Evolutionary conservation across 139 green algal genomes (phyloP), one percentile per base, ranked within the genome.

Genomic region (Edaphochlamys debaryana): DNA sequence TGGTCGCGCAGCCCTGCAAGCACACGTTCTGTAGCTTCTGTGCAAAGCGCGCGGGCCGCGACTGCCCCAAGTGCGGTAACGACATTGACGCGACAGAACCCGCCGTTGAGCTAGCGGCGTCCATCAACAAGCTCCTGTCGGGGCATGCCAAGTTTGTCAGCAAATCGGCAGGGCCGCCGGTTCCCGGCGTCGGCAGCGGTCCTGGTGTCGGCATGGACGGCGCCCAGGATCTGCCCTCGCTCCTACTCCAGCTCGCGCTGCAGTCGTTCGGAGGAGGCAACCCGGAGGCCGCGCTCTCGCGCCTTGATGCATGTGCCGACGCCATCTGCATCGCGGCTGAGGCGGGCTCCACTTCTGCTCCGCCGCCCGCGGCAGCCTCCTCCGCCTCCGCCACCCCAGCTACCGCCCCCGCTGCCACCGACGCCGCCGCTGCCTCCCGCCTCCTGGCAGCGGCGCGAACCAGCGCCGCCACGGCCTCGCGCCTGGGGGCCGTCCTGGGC

Each of bases 51-150:
- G 19, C 56, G 25, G 74, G 74, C 60, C 81, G 71, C 48, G 81
- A 87, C 69, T 87, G 81, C 70, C 81, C 81, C 8, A 27, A 58
- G 2, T 87, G 81, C 62, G 81, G 70, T 13, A 71, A 70, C 37
- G 81, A 87, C 64, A 69, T 87, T 25, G 34, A 87, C 20, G 20
- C 36, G 29, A 78, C 73, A 23, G n/a, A 52, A 45, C 38, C 74
- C 40, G 71, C 81, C 34, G 19, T 60, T 6, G 38, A 30, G 11
- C 60, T 81, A 25, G 75, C 40, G 0, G 41, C 30, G 2, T 48
- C 40, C 20, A 81, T 81, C 75, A 8, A 34, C n/a, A 81, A 81
- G 52, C 41, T 81, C 15, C 27, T 81, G 41, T 17, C 52, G 8
- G 75, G 75, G 8, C 75, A 81, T n/a, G 75, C 32, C 4, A 71